These are phyloP conservation scores for Centella asiatica DNA, from an alignment of 129 eudicot genomes.

Conservation along the genomic window DNA sequence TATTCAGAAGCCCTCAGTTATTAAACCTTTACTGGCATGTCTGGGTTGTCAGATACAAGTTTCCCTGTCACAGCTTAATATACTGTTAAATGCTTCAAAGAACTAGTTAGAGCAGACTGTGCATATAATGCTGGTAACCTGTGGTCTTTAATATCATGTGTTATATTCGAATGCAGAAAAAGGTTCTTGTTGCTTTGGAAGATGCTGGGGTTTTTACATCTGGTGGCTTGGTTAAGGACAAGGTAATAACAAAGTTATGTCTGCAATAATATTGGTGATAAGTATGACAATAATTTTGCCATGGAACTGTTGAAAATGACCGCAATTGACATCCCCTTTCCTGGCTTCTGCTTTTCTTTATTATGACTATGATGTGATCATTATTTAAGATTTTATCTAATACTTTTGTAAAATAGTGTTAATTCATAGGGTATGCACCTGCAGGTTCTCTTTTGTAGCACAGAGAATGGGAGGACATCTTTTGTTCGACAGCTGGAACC, in stretches of 20 bases:
- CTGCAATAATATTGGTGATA: too few relatives aligned
- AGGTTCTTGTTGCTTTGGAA: conserved; percentile 68
- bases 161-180: conserved; percentile 45
- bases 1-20: too few relatives aligned
- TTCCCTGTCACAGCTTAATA: neutral
- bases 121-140: neutral
- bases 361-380: neutral
- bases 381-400: neutral
- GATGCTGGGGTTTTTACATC: conserved; percentile 76
- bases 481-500: conserved; percentile 96
- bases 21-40: neutral
- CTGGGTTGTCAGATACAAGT: neutral
- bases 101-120: neutral
- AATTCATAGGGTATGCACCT: conserved; percentile 1
- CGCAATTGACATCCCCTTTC: too few relatives aligned
- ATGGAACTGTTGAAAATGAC: too few relatives aligned
- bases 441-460: conserved; percentile 98
- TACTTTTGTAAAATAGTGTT: too few relatives aligned
- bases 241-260: conserved; percentile 30
- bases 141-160: conserved; percentile 2
- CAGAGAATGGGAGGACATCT: conserved; percentile 78
- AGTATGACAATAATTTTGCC: too few relatives aligned
- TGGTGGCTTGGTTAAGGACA: conserved; percentile 74
- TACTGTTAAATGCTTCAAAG: too few relatives aligned
- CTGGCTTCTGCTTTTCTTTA: neutral